Conservation (phyloP, 148 eudicot species). For the Gaultheria prostrata region DNA sequence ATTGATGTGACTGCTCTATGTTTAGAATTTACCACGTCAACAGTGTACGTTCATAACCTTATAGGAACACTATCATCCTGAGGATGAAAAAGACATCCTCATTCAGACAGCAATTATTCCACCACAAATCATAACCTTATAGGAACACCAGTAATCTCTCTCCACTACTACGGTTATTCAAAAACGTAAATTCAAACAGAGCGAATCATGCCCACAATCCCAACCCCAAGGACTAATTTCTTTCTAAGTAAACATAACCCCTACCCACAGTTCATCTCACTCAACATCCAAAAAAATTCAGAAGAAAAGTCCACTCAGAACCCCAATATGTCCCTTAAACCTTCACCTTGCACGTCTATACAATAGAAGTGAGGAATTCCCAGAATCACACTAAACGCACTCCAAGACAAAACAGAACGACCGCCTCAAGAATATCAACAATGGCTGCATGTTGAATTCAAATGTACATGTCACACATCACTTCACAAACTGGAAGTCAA, state of each 20-base stretch:
- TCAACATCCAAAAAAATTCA: neutral
- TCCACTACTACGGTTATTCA: neutral
- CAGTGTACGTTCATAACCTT: neutral
- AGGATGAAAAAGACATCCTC: neutral
- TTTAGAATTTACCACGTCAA: neutral
- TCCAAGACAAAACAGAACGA: neutral
- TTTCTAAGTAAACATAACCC: neutral
- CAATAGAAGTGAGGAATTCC: neutral
- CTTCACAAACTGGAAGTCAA: neutral
- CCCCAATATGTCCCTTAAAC: neutral
- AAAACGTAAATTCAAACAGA: neutral
- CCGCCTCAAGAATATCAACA: neutral
- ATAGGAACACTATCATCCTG: neutral
- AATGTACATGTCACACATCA: neutral
- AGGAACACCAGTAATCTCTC: neutral
- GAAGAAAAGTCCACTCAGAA: neutral
- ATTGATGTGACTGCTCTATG: neutral
- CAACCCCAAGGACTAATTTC: neutral
- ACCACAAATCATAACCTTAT: neutral
- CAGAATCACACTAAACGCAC: neutral
- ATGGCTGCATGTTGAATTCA: neutral
- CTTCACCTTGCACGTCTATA: neutral
- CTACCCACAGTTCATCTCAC: neutral
- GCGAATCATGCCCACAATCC: neutral
- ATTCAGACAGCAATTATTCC: neutral